A percentile compares a stretch with the other conserved stretches of the same genome.
Conservation (phyloP, 805 yeast species). For the Candida nanaspora region DNA sequence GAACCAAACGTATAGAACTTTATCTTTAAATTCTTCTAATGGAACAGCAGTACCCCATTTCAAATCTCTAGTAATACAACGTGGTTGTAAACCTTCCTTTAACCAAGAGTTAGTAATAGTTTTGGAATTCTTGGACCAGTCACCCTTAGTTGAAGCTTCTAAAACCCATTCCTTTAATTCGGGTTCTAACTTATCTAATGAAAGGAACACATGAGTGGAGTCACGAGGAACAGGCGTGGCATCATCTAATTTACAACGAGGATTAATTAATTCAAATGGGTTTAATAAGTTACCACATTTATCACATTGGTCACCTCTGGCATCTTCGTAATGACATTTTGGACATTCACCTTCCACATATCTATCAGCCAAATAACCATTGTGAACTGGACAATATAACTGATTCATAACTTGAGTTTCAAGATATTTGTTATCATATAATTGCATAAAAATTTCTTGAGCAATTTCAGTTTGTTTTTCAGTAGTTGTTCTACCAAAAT, state of each 20-base stretch:
- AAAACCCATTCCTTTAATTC: slow-evolving; percentile 66
- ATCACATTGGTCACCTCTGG: slow-evolving; percentile 99
- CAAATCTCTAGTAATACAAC: slow-evolving; percentile 95
- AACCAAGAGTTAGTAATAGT: slow-evolving; percentile 91
- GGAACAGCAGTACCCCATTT: slow-evolving; percentile 99
- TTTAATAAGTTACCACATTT: slow-evolving; percentile 85
- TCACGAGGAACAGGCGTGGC: slow-evolving; percentile 73
- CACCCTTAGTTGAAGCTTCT: slow-evolving; percentile 60
- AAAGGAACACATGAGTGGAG: slow-evolving; percentile 80
- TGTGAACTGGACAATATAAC: slow-evolving; percentile 83
- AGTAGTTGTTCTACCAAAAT: slow-evolving; percentile 96
- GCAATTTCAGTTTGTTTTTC: slow-evolving; percentile 88
- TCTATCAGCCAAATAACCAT: slow-evolving; percentile 91
- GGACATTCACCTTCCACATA: slow-evolving; percentile 98
- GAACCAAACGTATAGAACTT: slow-evolving; percentile 97
- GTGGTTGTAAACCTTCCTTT: slow-evolving; percentile 84
- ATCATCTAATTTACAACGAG: slow-evolving; percentile 90
- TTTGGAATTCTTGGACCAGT: slow-evolving; percentile 88
- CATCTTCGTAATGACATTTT: slow-evolving; percentile 89
- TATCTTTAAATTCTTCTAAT: slow-evolving; percentile 71
- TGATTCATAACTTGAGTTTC: slow-evolving; percentile 88
- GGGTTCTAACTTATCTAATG: slow-evolving; percentile 78
- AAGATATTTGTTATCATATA: slow-evolving; percentile 68
- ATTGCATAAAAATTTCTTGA: slow-evolving; percentile 79
- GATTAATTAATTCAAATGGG: slow-evolving; percentile 89